Evolutionary conservation across 306 rosid genomes (phyloP), one percentile per base, ranked within the genome.

Genomic region (Acacia confusa): DNA sequence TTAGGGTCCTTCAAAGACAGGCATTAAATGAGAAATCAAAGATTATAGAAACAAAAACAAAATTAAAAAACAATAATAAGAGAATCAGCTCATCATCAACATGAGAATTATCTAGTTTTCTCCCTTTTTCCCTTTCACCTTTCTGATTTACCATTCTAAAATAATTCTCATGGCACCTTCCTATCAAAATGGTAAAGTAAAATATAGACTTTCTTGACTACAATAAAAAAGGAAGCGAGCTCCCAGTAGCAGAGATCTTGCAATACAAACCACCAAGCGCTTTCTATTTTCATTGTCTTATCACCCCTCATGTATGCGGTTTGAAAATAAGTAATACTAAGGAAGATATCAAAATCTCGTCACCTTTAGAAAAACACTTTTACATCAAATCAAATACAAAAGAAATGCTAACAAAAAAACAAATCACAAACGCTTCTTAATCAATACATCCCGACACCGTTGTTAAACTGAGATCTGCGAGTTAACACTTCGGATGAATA

Each of bases 381-480:
- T n/a, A n/a, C n/a, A n/a, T n/a, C n/a, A n/a, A n/a, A 38, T 55
- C 48, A 36, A 65, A 57, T 22, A 57, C 53, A 38, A 57, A 76
- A 2, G 44, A 30, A 63, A 28, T 28, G 34, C 40, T n/a, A 72
- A 7, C 53, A 34, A 27, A 30, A 75, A 76, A 73, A 24, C 44
- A 41, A 40, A 63, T 20, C 53, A 57, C 6, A 68, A 38, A 52
- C 76, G 72, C 72, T 61, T 47, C 71, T 9, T 16, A 76, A 70
- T 28, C 72, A 63, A 53, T 9, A 11, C 7, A 25, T 16, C n/a
- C 57, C 57, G 28, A 14, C 30, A 52, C n/a, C 47, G 44, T 47
- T 12, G 34, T 30, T 63, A 71, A 58, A 6, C 45, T 7, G 13
- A 80, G 84, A 84, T 79, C 70, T 68, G 43, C 64, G 10, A 70